Evolutionary conservation across 495 filamentous ascomycete species (phyloP), one percentile per base, ranked within the genome.

Genomic region (Penicillium goetzii): DNA sequence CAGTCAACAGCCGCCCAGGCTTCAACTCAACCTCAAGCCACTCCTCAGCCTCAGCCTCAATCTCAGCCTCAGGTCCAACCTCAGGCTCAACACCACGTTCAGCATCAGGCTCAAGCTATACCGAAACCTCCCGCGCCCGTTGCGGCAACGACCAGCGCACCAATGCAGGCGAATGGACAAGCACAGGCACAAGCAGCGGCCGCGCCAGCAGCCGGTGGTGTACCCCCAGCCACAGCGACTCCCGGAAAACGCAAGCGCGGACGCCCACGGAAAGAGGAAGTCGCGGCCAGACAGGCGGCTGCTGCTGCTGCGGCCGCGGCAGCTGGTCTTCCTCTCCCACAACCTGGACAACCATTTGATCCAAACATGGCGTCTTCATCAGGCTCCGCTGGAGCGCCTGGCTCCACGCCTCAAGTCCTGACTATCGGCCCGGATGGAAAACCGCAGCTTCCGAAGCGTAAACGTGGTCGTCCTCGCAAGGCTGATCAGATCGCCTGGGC

Each of bases 401-500:
- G 57, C 7, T 40, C 67, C 8, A 59, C 61, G 6, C 66, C 60
- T 25, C 69, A 60, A 52, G 60, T 32, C 9, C 30, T 54, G 25
- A 69, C 74, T 2, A 64, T 76, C 10, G 70, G 66, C 17, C 68
- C 76, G 2, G 76, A 80, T 53, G 77, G 77, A 9, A 77, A 70
- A 25, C 66, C 71, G 17, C 62, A 74, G 17, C 71, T 74, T 15
- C 32, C 70, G 26, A 80, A 80, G 56, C 73, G 76, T 21, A 71
- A 76, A 38, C 77, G 77, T 49, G 77, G 77, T 28, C 76, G 77
- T 30, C 77, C 77, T 8, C 73, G 77, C 60, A 80, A 80, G 60
- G 72, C 74, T 4, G 76, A 78, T 57, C 71, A 73, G 25, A 69
- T 73, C 56, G 71, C 71, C 3, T 73, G 68, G 66, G 68, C 68